Base-by-base conservation (phyloP, 768 basidiomycete genomes). In the Leucocoprinus sp. region DNA sequence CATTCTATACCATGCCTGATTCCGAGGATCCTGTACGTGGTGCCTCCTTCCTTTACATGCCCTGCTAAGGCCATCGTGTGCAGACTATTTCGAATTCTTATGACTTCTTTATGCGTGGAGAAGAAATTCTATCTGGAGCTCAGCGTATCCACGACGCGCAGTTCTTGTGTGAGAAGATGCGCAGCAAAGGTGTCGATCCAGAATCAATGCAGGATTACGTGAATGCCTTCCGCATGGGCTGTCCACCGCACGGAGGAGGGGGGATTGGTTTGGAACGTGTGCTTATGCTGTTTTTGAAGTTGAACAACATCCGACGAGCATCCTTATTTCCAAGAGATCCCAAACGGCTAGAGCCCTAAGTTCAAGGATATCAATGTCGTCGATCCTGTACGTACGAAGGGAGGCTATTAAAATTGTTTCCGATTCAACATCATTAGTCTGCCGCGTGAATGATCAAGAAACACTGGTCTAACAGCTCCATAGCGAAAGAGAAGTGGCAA, bases 1-100 rank as follows among this genome's bases (percentile, higher is more conserved):
- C 96, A 2, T 99, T 99, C 70, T 99, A 99, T 68, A 99, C 96
- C 45, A 98, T 99, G 96, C 89, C 93, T 46, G 96, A 99, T 68
- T 80, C 95, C 9, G 72, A 77, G 51, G 85, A 98, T 64, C 82
- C 88, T 5, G 90, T 92, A 55, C 54, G 82, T 66, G 22, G 37
- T 22, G 8, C 31, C 37, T n/a, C 3, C 17, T 28, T 41, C 17
- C 39, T 14, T 8, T 9, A 12, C 8, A 6, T 15, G 24, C 23
- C 15, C 34, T 26, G 24, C 14, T 2, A 22, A 14, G 36, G 27
- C 41, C 29, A 43, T 54, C n/a, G n/a, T 50, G 17, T 50, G 23
- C 56, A 93, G 85, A 81, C 79, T 6, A 71, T 96, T 31, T 97
- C 96, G 41, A 98, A 98, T 66, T 98, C 96, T 18, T 99, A 98